These are phyloP conservation scores for Alternaria burnsii DNA, from an alignment of 2,329 filamentous ascomycete genomes.

Conservation along the genomic window DNA sequence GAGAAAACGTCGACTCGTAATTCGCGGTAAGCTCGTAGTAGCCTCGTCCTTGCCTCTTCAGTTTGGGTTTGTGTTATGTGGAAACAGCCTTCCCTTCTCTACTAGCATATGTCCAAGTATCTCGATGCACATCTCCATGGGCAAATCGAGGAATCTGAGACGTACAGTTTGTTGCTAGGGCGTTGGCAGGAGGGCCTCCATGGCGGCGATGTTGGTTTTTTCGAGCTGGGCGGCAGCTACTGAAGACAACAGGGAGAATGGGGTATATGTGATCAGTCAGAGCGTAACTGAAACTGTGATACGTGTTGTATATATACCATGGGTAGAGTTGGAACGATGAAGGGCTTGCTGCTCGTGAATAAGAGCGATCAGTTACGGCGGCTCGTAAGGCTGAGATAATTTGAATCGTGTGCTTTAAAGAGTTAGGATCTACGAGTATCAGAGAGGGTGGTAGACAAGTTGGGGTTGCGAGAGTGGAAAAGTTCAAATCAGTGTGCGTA, in stretches of 20 bases:
- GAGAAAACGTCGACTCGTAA: background rate
- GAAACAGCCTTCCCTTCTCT: background rate
- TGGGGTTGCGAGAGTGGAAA: background rate
- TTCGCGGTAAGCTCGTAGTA: background rate
- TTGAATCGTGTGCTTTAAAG: background rate
- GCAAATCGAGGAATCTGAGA: background rate
- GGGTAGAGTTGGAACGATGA: background rate
- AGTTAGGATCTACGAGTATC: background rate
- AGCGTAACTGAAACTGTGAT: background rate
- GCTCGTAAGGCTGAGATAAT: background rate
- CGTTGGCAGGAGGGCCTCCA: background rate
- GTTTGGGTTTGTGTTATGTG: background rate
- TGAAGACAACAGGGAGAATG: background rate
- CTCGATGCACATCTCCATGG: background rate
- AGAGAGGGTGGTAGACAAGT: background rate
- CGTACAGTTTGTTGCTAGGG: background rate
- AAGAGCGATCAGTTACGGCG: background rate
- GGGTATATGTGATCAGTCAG: background rate
- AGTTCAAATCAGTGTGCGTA: background rate
- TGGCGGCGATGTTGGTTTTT: background rate
- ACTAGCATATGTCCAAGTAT: background rate
- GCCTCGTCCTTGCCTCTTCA: background rate
- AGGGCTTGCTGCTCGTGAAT: background rate
- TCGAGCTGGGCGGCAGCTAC: background rate
- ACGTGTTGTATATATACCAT: background rate